These are phyloP conservation scores for Venturia carpophila DNA, from an alignment of 2,329 filamentous ascomycete genomes.

Conservation along the genomic window DNA sequence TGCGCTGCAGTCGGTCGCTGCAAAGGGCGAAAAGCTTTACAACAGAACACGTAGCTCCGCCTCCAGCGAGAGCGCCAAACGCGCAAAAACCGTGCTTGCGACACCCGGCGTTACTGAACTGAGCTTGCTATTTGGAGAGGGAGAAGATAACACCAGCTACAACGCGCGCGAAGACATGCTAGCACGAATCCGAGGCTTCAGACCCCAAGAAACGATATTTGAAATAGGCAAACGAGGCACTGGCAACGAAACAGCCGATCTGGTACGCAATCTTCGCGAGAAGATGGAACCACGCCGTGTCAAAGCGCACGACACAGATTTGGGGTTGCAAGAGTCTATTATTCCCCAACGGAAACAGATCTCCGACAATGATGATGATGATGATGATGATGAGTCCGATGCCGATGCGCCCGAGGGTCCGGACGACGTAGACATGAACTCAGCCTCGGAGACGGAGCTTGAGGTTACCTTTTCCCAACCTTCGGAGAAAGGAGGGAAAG, in stretches of 20 bases:
- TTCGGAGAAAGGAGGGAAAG: constrained; percentile 16
- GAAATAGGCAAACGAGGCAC: constrained; percentile 68
- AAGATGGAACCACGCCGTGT: constrained; percentile 25
- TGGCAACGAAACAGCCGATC: constrained; percentile 58
- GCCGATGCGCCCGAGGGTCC: constrained; percentile 35
- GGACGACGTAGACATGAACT: constrained; percentile 32
- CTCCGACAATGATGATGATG: constrained; percentile 26
- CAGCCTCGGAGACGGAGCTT: constrained; percentile 47
- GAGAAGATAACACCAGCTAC: constrained; percentile 52
- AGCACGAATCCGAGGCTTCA: constrained; percentile 77
- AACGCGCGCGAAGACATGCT: constrained; percentile 78
- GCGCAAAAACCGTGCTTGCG: constrained; percentile 68
- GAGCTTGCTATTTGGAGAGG: constrained; percentile 65
- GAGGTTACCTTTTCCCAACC: constrained; percentile 40
- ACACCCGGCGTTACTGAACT: constrained; percentile 64
- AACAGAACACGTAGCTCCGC: constrained; percentile 83
- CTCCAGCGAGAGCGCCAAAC: constrained; percentile 80
- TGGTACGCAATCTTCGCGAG: constrained; percentile 65
- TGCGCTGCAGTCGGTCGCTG: constrained; percentile 62
- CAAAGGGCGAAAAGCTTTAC: constrained; percentile 89
- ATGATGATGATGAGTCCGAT: constrained; percentile 25
- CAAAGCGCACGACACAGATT: background rate
- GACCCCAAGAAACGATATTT: constrained; percentile 91
- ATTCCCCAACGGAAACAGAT: constrained; percentile 13
- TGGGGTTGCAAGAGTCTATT: background rate